Conservation (phyloP, 2,329 filamentous ascomycete genomes). For the Diplodia corticola region DNA sequence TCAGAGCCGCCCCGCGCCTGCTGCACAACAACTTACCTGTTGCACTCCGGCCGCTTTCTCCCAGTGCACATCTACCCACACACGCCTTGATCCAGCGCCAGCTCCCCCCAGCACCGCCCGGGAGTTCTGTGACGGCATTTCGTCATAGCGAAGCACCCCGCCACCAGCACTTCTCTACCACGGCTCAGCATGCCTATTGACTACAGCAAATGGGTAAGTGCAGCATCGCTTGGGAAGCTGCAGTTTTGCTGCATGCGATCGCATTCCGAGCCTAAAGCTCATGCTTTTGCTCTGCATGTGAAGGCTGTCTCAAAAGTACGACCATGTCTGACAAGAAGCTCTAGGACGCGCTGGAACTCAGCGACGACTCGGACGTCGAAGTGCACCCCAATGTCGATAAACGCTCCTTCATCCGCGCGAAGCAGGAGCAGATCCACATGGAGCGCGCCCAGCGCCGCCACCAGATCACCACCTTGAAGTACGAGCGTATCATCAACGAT, state of each 20-base stretch:
- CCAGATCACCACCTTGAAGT: constrained; percentile 88
- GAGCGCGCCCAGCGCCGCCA: constrained; percentile 82
- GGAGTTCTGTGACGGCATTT: neutral
- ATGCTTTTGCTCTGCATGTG: constrained; percentile 19
- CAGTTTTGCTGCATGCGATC: neutral
- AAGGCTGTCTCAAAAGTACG: constrained; percentile 31
- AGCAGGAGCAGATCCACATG: constrained; percentile 95
- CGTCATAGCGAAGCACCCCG: constrained; percentile 12
- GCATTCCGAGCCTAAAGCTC: neutral
- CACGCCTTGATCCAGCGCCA: neutral
- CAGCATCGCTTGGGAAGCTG: neutral
- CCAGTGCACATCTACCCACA: neutral
- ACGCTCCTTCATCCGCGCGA: constrained; percentile 94
- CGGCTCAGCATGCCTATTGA: constrained; percentile 56
- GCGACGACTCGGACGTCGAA: constrained; percentile 96
- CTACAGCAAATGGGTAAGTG: constrained; percentile 70
- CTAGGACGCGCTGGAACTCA: constrained; percentile 88
- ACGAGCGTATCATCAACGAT: constrained; percentile 91
- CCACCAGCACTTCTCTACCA: neutral
- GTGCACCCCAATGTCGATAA: constrained; percentile 99
- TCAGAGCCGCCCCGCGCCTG: neutral
- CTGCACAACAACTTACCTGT: neutral
- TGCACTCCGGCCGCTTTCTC: neutral
- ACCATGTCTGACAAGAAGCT: neutral
- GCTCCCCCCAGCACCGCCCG: neutral